phyloP scores from a whole-genome alignment of 768 basidiomycete species.

The Lactifluus pinguis region DNA sequence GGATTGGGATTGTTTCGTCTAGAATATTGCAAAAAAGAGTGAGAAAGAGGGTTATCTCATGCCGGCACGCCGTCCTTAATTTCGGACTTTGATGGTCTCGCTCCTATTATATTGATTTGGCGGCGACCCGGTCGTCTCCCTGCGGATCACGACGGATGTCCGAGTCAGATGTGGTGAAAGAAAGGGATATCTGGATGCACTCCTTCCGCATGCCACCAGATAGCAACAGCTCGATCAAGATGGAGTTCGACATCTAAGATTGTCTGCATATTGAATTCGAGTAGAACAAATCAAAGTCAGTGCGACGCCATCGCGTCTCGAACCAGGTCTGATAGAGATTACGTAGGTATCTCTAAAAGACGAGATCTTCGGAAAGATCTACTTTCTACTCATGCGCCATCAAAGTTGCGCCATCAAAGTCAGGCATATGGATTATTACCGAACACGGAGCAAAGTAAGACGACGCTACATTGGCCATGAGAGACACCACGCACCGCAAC shows the following conservation, averaged over 20 bases:
- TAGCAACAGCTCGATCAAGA: conserved; percentile 96
- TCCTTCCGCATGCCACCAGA: conserved; percentile 98
- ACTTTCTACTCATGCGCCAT: conserved; percentile 95
- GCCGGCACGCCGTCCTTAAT: too few relatives aligned
- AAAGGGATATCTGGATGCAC: conserved; percentile 95
- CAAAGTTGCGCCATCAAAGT: conserved; percentile 99
- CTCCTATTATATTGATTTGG: conserved; percentile 99
- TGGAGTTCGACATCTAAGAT: conserved; percentile 99
- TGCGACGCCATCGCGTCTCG: conserved; percentile 27
- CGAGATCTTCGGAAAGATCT: conserved; percentile 99
- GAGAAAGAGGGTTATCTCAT: too few relatives aligned
- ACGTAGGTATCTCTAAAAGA: conserved; percentile 90
- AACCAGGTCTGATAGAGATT: conserved; percentile 31
- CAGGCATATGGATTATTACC: conserved; percentile 99
- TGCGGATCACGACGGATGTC: conserved; percentile 85
- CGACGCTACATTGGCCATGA: not conserved
- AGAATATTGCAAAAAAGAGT: too few relatives aligned
- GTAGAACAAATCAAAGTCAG: conserved; percentile 97
- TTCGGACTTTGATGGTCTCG: too few relatives aligned
- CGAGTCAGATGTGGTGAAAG: conserved; percentile 90
- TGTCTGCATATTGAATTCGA: conserved; percentile 99
- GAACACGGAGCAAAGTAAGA: conserved; percentile 25
- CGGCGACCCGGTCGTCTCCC: conserved; percentile 93
- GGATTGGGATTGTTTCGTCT: too few relatives aligned
- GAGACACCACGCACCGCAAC: conserved; percentile 53